Conservation (phyloP, 1,284 basidiomycete species). For the Apiotrichum laibachii region DNA sequence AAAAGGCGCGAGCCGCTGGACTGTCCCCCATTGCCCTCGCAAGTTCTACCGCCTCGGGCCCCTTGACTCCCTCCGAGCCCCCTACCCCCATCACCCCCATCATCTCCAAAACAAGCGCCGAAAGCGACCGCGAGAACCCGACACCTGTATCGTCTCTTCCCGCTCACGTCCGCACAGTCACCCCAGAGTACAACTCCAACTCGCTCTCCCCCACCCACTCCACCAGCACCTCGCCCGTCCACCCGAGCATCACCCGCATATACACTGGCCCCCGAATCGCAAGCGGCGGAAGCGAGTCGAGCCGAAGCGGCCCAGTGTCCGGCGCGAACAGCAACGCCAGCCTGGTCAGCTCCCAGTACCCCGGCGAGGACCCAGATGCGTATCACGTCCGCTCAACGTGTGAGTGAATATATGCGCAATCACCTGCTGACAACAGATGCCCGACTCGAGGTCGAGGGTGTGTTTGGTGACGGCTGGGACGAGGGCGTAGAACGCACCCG, state of each 20-base stretch:
- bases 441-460: slow-evolving; percentile 74
- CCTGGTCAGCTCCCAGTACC: slow-evolving; percentile 34
- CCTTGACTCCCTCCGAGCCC: too few species aligned
- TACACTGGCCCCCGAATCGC: neutral
- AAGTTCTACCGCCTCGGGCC: neutral
- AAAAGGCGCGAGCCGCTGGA: neutral
- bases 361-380: slow-evolving; percentile 72
- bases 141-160: neutral
- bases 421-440: slow-evolving; percentile 56
- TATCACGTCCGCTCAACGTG: slow-evolving; percentile 82
- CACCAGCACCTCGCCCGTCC: slow-evolving; percentile 10
- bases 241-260: slow-evolving; percentile 17
- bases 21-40: neutral
- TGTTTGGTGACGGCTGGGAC: slow-evolving; percentile 85
- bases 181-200: neutral
- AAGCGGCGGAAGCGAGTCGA: neutral
- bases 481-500: slow-evolving; percentile 90
- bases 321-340: slow-evolving; percentile 4
- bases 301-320: neutral
- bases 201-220: slow-evolving; percentile 8
- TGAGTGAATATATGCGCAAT: slow-evolving; percentile 20
- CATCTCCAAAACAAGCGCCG: neutral
- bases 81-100: neutral
- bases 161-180: slow-evolving; percentile 2
- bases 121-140: neutral